These are phyloP conservation scores for Strobilomyces confusus DNA, from an alignment of 768 basidiomycete genomes.

Conservation along the genomic window DNA sequence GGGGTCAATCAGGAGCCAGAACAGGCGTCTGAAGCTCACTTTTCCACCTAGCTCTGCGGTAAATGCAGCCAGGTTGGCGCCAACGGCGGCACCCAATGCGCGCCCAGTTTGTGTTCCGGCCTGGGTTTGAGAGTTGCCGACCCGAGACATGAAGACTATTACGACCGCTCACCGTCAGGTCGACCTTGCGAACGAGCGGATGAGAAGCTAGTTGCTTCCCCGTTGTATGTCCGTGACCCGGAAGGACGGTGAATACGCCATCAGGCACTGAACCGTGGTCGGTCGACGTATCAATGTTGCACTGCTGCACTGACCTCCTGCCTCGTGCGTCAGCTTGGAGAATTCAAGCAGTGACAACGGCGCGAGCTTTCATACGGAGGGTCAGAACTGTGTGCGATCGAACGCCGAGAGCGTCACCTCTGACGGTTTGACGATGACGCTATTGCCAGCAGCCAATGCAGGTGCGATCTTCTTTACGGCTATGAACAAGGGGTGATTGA, in stretches of 20 bases:
- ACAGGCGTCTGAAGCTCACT: conserved; percentile 33
- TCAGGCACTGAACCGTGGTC: conserved; percentile 54
- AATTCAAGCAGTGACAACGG: conserved; percentile 81
- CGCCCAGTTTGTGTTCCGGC: conserved; percentile 78
- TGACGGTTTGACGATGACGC: conserved; percentile 79
- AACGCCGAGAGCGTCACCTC: conserved; percentile 42
- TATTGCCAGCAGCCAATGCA: conserved; percentile 80
- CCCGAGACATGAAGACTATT: not conserved
- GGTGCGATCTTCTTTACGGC: conserved; percentile 87
- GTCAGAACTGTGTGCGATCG: not conserved
- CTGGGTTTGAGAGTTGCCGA: conserved; percentile 32
- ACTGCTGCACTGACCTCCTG: conserved; percentile 50
- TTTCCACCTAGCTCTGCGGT: conserved; percentile 89
- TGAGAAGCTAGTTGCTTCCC: conserved; percentile 65
- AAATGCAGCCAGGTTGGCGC: conserved; percentile 66
- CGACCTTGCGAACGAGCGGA: conserved; percentile 71
- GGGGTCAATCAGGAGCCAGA: not conserved
- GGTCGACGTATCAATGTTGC: not conserved
- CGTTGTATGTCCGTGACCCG: conserved; percentile 63
- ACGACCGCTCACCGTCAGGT: conserved; percentile 61
- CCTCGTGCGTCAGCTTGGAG: conserved; percentile 55
- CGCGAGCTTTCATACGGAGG: conserved; percentile 46
- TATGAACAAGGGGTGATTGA: conserved; percentile 88
- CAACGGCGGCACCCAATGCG: conserved; percentile 67
- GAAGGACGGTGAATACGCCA: conserved; percentile 69